Conservation (phyloP, 1,284 basidiomycete genomes). For the Pseudozyma tsukubaensis region DNA sequence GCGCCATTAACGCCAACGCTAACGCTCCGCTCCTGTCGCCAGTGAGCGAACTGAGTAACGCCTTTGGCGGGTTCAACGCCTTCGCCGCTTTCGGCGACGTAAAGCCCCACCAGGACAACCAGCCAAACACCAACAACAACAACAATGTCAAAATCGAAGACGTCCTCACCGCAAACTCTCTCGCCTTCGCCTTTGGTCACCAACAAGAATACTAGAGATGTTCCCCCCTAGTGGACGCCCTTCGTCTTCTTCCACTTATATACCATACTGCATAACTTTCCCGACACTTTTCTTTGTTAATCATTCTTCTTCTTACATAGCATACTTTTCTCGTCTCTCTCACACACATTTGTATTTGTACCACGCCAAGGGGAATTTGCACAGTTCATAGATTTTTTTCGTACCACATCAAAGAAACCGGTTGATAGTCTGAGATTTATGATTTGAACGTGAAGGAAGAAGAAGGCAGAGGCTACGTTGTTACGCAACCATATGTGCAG, state of each 20-base stretch:
- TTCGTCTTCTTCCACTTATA: neutral
- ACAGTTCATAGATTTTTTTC: neutral
- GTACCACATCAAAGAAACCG: neutral
- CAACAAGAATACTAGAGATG: slow-evolving; percentile 3
- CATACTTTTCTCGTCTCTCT: neutral
- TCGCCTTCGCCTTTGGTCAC: slow-evolving; percentile 20
- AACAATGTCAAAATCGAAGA: slow-evolving; percentile 4
- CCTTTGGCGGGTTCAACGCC: slow-evolving; percentile 25
- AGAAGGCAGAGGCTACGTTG: neutral
- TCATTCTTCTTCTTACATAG: neutral
- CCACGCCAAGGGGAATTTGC: neutral
- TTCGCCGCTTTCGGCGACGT: slow-evolving; percentile 6
- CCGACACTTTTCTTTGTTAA: neutral
- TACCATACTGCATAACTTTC: neutral
- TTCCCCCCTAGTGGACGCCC: neutral
- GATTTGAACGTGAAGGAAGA: neutral
- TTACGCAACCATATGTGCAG: neutral
- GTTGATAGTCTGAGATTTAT: neutral
- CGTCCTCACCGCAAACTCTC: slow-evolving; percentile 6
- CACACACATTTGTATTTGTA: slow-evolving; percentile 16
- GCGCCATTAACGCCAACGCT: neutral
- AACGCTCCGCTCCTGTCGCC: slow-evolving; percentile 26
- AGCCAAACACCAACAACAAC: neutral
- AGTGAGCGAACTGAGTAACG: slow-evolving; percentile 29
- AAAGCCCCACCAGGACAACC: neutral